Percentiles rank a stretch among this genome's conserved stretches.
Conservation (phyloP, 1,284 basidiomycete genomes). For the Hymenochaete sp. region DNA sequence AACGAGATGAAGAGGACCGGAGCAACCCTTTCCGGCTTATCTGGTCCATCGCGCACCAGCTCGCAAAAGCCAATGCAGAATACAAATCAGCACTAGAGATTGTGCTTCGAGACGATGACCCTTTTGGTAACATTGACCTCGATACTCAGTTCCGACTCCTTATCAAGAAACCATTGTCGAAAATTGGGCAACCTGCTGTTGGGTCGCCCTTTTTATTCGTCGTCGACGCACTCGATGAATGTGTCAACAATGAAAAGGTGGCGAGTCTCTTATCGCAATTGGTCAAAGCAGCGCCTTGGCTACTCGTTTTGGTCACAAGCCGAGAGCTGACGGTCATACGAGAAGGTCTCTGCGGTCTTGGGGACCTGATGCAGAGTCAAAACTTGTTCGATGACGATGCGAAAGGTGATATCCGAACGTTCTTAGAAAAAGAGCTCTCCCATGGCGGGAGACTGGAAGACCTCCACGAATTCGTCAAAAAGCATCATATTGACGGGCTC, state of each 20-base stretch:
- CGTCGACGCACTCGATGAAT: slow-evolving; percentile 2
- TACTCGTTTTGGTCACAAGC: too few relatives aligned
- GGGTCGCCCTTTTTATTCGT: too few relatives aligned
- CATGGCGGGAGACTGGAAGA: neutral
- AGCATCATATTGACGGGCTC: too few relatives aligned
- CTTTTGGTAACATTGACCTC: neutral
- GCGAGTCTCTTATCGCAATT: neutral
- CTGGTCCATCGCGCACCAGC: slow-evolving; percentile 1
- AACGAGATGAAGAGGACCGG: slow-evolving; percentile 11
- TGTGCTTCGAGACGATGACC: neutral
- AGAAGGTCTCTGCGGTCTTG: neutral
- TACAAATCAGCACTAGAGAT: neutral
- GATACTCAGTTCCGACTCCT: neutral
- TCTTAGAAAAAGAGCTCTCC: too few relatives aligned
- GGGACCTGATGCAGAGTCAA: too few relatives aligned
- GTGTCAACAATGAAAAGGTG: neutral
- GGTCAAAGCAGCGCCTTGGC: too few relatives aligned
- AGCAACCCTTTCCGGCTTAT: neutral
- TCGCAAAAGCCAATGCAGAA: neutral
- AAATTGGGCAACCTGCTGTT: neutral
- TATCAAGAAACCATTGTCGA: neutral
- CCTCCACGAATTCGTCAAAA: too few relatives aligned
- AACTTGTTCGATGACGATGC: too few relatives aligned
- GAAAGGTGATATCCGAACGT: too few relatives aligned
- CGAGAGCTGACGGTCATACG: slow-evolving; percentile 1